phyloP scores from a whole-genome alignment of 148 eudicot genomes.

The Chenopodium album region DNA sequence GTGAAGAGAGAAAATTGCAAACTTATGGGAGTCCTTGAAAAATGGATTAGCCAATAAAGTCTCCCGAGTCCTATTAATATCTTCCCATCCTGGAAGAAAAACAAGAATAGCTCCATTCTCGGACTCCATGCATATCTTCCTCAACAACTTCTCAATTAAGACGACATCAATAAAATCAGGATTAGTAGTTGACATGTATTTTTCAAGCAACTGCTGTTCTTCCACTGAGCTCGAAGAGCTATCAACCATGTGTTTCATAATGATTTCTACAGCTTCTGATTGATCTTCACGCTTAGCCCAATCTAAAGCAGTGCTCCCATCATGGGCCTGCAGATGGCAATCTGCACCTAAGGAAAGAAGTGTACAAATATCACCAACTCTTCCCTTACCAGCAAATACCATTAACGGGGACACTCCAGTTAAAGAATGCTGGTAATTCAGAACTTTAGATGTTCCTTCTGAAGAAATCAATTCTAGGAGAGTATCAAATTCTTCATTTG shows the following conservation, averaged over 20 bases:
- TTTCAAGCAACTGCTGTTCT: slow-evolving; percentile 52
- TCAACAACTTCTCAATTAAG: slow-evolving; percentile 69
- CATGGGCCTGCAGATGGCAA: slow-evolving; percentile 55
- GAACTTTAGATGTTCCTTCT: slow-evolving; percentile 41
- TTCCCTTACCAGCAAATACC: slow-evolving; percentile 85
- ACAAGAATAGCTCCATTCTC: slow-evolving; percentile 80
- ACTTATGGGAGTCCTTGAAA: slow-evolving; percentile 62
- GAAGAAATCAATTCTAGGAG: slow-evolving; percentile 69
- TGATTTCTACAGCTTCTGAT: slow-evolving; percentile 57
- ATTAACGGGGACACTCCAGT: slow-evolving; percentile 87
- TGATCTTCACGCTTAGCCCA: slow-evolving; percentile 73
- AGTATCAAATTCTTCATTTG: slow-evolving; percentile 70
- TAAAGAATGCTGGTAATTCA: slow-evolving; percentile 72
- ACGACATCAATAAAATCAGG: slow-evolving; percentile 63
- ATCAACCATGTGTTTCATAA: slow-evolving; percentile 55
- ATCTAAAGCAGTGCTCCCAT: slow-evolving; percentile 71
- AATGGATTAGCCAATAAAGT: slow-evolving; percentile 42
- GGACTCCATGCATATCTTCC: slow-evolving; percentile 71
- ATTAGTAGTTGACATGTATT: slow-evolving; percentile 57
- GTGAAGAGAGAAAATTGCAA: slow-evolving; percentile 65
- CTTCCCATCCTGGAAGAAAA: slow-evolving; percentile 98
- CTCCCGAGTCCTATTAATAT: slow-evolving; percentile 65
- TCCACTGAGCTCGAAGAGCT: slow-evolving; percentile 39
- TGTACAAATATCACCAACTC: slow-evolving; percentile 71
- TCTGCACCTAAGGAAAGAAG: slow-evolving; percentile 91